Evolutionary conservation across 371 early-diverging fungal genomes (phyloP), one percentile per base, ranked within the genome.

Genomic region (Saksenaea oblongispora): DNA sequence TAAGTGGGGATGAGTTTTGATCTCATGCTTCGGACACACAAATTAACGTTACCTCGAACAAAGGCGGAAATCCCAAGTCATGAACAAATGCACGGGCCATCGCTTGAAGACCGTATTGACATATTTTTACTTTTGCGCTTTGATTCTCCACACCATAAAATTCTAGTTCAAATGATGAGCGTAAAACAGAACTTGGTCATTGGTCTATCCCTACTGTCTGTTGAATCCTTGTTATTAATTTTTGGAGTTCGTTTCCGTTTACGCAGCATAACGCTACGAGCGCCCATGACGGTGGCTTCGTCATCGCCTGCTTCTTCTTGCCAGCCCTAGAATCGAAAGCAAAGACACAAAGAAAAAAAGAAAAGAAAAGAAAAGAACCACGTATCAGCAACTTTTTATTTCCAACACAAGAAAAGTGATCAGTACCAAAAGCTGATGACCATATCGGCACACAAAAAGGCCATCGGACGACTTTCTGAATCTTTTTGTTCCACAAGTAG

Each of bases 1-100:
- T 53, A n/a, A 54, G 1, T n/a, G 11, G 58, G n/a, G 0, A 14
- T 27, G 34, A 18, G 62, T 2, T 7, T 65, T 24, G n/a, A 18
- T 31, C 34, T n/a, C n/a, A n/a, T n/a, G n/a, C n/a, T 37, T 5
- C 13, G 24, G 18, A n/a, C 37, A 9, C 11, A 10, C n/a, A 14
- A 39, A 15, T 13, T 5, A 8, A 4, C 24, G 60, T 42, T 65
- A 72, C 65, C 41, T 79, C 76, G 10, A 76, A 62, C 58, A 76
- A 69, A 13, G 42, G 26, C 2, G 79, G 73, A 15, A 74, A 72
- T 8, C 64, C 67, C 1, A 76, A 54, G 14, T 76, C 73, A 31
- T 72, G 66, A 3, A 73, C 65, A 44, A 79, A 58, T 31, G 60
- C 51, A 13, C 69, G 62, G 15, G 58, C 44, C 22, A 74, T 11